These are phyloP conservation scores for Rhizopus stolonifer DNA, from an alignment of 371 early-diverging fungal genomes.

Conservation along the genomic window DNA sequence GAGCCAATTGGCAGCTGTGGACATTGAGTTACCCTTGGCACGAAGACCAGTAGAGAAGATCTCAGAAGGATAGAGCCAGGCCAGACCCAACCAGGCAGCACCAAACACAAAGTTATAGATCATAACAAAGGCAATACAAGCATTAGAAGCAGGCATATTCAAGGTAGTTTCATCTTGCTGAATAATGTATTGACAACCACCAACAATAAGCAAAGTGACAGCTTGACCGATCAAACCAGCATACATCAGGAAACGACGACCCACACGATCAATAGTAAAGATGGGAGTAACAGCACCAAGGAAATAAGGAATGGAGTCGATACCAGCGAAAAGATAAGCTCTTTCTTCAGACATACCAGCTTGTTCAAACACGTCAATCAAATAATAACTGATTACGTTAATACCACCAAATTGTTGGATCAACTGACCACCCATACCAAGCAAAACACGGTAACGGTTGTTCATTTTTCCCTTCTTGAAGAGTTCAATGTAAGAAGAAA, in stretches of 20 bases:
- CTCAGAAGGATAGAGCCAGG: conserved; percentile 70
- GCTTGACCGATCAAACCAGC: conserved; percentile 36
- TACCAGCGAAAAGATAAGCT: conserved; percentile 50
- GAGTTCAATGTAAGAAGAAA: conserved; percentile 43
- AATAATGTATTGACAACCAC: conserved; percentile 40
- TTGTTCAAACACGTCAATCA: conserved; percentile 44
- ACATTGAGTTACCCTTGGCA: conserved; percentile 44
- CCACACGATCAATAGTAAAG: conserved; percentile 44
- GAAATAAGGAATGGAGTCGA: conserved; percentile 46
- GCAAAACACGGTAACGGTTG: conserved; percentile 50
- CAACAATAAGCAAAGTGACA: conserved; percentile 40
- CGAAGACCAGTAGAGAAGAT: conserved; percentile 55
- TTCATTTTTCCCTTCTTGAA: conserved; percentile 48
- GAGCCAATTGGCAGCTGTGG: conserved; percentile 67
- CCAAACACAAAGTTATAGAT: conserved; percentile 52
- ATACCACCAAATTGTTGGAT: conserved; percentile 53
- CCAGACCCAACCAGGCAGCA: conserved; percentile 53
- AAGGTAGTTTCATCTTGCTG: conserved; percentile 17
- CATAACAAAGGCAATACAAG: conserved; percentile 45
- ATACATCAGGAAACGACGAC: conserved; percentile 49
- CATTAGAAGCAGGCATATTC: conserved; percentile 31
- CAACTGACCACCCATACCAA: conserved; percentile 53
- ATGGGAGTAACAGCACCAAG: conserved; percentile 53
- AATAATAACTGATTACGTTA: conserved; percentile 42
- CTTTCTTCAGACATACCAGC: conserved; percentile 43